Evolutionary conservation across 169 alveolate species (phyloP).

Genomic region (Plasmodium chabaudi): DNA sequence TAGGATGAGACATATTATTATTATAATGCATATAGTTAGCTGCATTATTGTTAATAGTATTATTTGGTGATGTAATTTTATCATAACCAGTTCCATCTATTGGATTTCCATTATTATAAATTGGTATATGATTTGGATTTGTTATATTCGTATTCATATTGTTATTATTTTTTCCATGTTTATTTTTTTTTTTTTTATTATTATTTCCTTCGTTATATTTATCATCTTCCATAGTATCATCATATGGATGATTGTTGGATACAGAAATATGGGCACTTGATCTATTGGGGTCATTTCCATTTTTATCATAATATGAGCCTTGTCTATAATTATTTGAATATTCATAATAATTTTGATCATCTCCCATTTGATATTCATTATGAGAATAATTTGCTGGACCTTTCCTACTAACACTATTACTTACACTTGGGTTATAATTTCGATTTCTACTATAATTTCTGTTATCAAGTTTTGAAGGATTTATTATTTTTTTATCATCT

Average conservation of each 20-base stretch:
- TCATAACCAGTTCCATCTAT: neutral
- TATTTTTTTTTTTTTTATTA: neutral
- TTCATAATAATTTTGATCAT: too few relatives aligned
- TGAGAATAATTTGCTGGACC: too few relatives aligned
- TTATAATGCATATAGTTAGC: neutral
- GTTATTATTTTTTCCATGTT: neutral
- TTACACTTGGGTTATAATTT: neutral
- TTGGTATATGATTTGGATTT: neutral
- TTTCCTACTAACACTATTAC: neutral
- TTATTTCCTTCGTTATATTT: neutral
- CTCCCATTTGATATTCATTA: too few relatives aligned
- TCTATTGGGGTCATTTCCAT: too few relatives aligned
- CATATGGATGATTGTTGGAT: neutral
- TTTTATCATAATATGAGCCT: too few relatives aligned
- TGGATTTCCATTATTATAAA: neutral
- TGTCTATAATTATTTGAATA: too few relatives aligned
- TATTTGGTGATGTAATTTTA: neutral
- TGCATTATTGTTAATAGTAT: neutral
- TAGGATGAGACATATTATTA: neutral
- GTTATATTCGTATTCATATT: neutral
- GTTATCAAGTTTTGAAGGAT: slow-evolving; percentile 3
- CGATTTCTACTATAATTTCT: neutral
- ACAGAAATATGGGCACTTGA: too few relatives aligned
- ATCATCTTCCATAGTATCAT: neutral
- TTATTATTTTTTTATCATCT: neutral